Percentiles rank a stretch among this genome's conserved stretches.
Conservation (phyloP, 1,284 basidiomycete genomes). For the Mycosarcoma mackinlayi region DNA sequence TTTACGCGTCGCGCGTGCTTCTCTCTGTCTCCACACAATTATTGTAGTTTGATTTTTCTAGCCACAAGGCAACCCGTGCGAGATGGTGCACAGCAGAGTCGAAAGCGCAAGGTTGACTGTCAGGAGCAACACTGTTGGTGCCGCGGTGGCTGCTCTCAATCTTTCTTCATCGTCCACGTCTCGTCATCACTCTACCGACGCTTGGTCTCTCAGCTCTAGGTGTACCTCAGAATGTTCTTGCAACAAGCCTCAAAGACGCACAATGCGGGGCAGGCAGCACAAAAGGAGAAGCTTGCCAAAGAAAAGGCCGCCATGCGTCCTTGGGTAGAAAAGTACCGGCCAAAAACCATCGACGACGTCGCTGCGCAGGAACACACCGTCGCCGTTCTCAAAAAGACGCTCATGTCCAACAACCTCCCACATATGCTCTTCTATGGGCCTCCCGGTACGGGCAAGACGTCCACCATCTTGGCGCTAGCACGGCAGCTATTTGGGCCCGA, state of each 20-base stretch:
- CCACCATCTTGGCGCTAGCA: conserved; percentile 93
- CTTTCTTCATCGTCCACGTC: no score
- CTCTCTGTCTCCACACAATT: conserved; percentile 21
- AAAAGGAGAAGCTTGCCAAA: conserved; percentile 46
- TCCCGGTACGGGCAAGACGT: conserved; percentile 98
- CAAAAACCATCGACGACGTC: conserved; percentile 96
- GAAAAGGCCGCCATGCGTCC: conserved; percentile 75
- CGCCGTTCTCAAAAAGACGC: conserved; percentile 86
- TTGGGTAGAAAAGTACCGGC: conserved; percentile 99
- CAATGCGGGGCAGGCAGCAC: conserved; percentile 29
- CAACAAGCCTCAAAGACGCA: conserved; percentile 44
- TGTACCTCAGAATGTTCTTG: no score
- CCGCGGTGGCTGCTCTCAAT: no score
- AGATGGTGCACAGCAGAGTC: background rate
- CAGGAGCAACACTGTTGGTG: no score
- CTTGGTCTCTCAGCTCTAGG: no score
- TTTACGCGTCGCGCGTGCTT: conserved; percentile 42
- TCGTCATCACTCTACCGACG: no score
- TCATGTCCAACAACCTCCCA: conserved; percentile 92
- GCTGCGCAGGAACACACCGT: conserved; percentile 97
- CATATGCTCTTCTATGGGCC: conserved; percentile 99
- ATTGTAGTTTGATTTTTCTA: background rate
- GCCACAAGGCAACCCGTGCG: conserved; percentile 20
- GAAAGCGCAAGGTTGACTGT: no score
- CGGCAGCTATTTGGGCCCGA: conserved; percentile 97